These are phyloP conservation scores for Orychophragmus violaceus DNA, from an alignment of 345 rosid genomes.

Conservation along the genomic window DNA sequence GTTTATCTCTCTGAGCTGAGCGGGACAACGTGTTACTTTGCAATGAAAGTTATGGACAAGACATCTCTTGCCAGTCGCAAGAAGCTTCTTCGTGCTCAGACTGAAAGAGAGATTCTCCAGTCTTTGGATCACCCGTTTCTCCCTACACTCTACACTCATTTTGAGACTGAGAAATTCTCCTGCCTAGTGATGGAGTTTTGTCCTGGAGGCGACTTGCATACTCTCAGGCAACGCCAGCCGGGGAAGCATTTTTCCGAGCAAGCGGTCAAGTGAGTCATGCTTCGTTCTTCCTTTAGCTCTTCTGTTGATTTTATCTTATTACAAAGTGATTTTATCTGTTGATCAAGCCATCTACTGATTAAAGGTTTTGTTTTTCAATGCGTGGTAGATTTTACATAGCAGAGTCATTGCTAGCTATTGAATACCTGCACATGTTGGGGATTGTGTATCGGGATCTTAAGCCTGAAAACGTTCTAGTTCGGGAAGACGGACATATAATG, in stretches of 20 bases:
- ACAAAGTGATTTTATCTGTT: no score
- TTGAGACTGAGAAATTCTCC: slow-evolving; percentile 88
- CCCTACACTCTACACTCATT: slow-evolving; percentile 79
- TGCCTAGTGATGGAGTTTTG: slow-evolving; percentile 94
- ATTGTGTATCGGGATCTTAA: slow-evolving; percentile 73
- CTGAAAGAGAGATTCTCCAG: slow-evolving; percentile 86
- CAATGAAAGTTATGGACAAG: slow-evolving; percentile 96
- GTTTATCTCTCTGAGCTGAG: slow-evolving; percentile 85
- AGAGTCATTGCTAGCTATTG: slow-evolving; percentile 62
- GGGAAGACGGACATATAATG: slow-evolving; percentile 78
- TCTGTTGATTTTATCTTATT: no score
- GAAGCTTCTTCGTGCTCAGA: slow-evolving; percentile 90
- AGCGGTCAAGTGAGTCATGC: slow-evolving; percentile 71
- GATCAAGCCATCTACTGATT: no score
- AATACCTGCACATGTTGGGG: slow-evolving; percentile 77
- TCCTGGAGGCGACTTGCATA: slow-evolving; percentile 89
- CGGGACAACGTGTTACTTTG: slow-evolving; percentile 82
- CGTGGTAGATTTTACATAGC: slow-evolving; percentile 65
- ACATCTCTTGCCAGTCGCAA: slow-evolving; percentile 80
- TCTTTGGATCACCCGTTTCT: slow-evolving; percentile 90
- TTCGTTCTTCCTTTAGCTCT: not conserved
- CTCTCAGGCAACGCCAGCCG: slow-evolving; percentile 88
- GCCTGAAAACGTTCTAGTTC: slow-evolving; percentile 72
- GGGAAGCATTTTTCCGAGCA: slow-evolving; percentile 87
- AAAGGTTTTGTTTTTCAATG: not conserved